phyloP scores from a whole-genome alignment of 2,329 filamentous ascomycete species.

The Leptodontidium sp. region DNA sequence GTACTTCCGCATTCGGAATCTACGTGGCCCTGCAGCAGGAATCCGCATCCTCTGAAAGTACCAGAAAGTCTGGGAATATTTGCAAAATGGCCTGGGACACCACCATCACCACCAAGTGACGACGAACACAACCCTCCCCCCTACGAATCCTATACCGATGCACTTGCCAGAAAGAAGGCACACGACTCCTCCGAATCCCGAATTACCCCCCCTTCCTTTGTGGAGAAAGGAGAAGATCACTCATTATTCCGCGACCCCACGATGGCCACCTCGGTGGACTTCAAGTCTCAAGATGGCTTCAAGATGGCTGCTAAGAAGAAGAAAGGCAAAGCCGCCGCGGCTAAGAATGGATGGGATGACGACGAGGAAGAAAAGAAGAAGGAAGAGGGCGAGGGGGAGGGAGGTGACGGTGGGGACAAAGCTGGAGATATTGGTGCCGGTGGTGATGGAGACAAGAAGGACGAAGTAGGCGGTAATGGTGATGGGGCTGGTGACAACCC shows the following conservation, averaged over 20 bases:
- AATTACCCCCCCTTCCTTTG: conserved; percentile 36
- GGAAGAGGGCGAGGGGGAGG: conserved; percentile 48
- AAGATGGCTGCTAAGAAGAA: conserved; percentile 64
- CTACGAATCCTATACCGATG: conserved; percentile 40
- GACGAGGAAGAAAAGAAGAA: conserved; percentile 58
- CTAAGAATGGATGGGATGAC: conserved; percentile 58
- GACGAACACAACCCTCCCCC: conserved; percentile 31
- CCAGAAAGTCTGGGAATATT: conserved; percentile 33
- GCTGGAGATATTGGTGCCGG: conserved; percentile 46
- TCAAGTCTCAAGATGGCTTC: conserved; percentile 62
- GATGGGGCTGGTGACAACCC: conserved; percentile 47
- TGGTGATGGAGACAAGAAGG: conserved; percentile 47
- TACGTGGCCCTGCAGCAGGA: conserved; percentile 43
- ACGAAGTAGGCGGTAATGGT: conserved; percentile 48
- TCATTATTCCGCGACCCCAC: conserved; percentile 57
- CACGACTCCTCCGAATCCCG: conserved; percentile 35
- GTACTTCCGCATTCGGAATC: conserved; percentile 39
- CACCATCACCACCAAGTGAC: conserved; percentile 31
- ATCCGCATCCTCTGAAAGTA: conserved; percentile 36
- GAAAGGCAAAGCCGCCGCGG: conserved; percentile 42
- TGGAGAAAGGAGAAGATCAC: conserved; percentile 32
- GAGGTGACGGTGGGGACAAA: conserved; percentile 49
- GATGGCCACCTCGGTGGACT: conserved; percentile 60
- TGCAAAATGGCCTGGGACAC: conserved; percentile 31
- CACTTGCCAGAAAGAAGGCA: conserved; percentile 40